Base-by-base conservation (phyloP, 1,284 basidiomycete genomes). In the Cryptococcus hybrid region DNA sequence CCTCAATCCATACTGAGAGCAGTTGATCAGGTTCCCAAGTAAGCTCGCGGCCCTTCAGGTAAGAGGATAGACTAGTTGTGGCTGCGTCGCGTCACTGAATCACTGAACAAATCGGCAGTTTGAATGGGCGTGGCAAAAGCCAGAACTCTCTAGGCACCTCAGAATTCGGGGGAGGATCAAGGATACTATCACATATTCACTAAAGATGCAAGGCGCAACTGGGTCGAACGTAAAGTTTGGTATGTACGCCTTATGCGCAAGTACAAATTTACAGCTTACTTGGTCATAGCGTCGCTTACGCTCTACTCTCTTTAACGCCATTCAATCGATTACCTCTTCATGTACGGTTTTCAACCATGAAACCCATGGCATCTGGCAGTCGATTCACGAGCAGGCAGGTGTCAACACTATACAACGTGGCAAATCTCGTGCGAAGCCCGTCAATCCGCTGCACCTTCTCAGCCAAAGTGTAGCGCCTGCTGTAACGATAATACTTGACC, bases 71-170 rank as follows among this genome's bases (percentile, higher is more conserved):
- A 30, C 3, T 30, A 30, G 30, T 30, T 30, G 30, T 30, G 30
- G 30, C 30, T 30, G 30, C 3, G 30, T 30, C 30, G 4, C 30
- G 30, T 30, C 30, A 30, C 30, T 30, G 30, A 30, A n/a, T 35
- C 36, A 56, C 42, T 48, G 36, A 34, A 2, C 34, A 38, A 13
- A 37, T 52, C 57, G 52, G 58, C 18, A 92, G 77, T 93, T 92
- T 68, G 91, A 94, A 78, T 93, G 90, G 90, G 90, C 90, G 13
- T 94, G 91, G 91, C 90, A 92, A 70, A 86, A 92, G 58, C 83
- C 83, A 7, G 74, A 82, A 54, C 59, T 79, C 0, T 81, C 80
- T 0, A 69, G 82, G 2, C 80, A 81, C 61, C 67, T 82, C 18
- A 49, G 1, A 59, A 45, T 11, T 15, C 46, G 6, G 5, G 42